Percentiles rank a stretch among this genome's conserved stretches.
Conservation (phyloP, 129 eudicot genomes). For the Lactuca sativa region DNA sequence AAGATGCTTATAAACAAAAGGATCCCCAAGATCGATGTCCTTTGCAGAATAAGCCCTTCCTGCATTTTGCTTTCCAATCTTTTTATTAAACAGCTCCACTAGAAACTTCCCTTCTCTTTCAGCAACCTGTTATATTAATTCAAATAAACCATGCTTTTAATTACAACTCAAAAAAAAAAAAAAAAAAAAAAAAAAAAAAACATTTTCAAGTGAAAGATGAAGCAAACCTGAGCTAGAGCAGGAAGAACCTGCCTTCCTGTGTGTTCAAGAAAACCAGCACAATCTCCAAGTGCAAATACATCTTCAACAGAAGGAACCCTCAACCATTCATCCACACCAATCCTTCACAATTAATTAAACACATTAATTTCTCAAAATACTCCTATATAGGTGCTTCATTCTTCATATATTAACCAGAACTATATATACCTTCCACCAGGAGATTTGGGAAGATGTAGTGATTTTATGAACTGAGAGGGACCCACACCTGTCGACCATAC, state of each 20-base stretch:
- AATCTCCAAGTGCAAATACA: slow-evolving; percentile 92
- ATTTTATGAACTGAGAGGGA: slow-evolving; percentile 73
- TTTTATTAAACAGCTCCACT: slow-evolving; percentile 61
- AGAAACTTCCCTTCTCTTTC: slow-evolving; percentile 90
- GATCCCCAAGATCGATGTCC: slow-evolving; percentile 62
- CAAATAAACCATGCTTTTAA: slow-evolving; percentile 9
- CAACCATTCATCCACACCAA: slow-evolving; percentile 92
- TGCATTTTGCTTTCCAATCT: slow-evolving; percentile 61
- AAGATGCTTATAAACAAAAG: slow-evolving; percentile 88
- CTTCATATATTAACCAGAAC: background rate
- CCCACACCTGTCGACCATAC: slow-evolving; percentile 99
- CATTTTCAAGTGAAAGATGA: background rate
- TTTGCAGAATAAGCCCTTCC: slow-evolving; percentile 68
- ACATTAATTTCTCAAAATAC: background rate
- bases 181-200: no score
- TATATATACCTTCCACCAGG: slow-evolving; percentile 80
- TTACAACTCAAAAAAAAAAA: background rate
- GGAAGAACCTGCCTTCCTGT: slow-evolving; percentile 91
- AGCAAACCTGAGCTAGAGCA: slow-evolving; percentile 91
- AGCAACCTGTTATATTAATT: slow-evolving; percentile 57
- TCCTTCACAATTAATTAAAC: slow-evolving; percentile 33
- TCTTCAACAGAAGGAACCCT: slow-evolving; percentile 88
- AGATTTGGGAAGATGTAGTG: slow-evolving; percentile 76
- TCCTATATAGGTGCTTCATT: background rate
- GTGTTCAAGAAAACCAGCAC: slow-evolving; percentile 90